These are phyloP conservation scores for Withania somnifera DNA, from an alignment of 305 asterid species.

Conservation along the genomic window DNA sequence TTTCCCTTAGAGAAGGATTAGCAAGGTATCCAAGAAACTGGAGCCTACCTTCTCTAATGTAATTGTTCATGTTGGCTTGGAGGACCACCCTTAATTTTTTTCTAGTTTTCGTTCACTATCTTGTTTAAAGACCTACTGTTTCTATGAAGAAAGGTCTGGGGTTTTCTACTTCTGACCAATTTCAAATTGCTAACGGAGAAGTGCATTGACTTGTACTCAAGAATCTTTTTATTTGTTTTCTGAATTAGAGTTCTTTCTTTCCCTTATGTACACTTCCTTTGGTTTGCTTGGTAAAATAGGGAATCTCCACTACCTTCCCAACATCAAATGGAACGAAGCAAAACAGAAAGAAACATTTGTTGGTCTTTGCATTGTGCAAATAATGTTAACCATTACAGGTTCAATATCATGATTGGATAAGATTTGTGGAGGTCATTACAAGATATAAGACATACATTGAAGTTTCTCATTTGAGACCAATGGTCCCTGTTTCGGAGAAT, in stretches of 20 bases:
- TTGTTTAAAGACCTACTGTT: not conserved
- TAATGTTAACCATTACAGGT: slow-evolving; percentile 37
- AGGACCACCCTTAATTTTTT: not conserved
- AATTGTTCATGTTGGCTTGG: not conserved
- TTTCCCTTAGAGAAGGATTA: not conserved
- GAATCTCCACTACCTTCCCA: not conserved
- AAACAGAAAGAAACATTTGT: slow-evolving; percentile 2
- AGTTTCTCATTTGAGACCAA: slow-evolving; percentile 84
- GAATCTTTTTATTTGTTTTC: not conserved
- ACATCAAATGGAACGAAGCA: not conserved
- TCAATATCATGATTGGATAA: slow-evolving; percentile 98
- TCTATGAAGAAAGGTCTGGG: not conserved
- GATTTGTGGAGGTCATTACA: slow-evolving; percentile 91
- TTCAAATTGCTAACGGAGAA: not conserved
- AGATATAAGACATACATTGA: slow-evolving; percentile 68
- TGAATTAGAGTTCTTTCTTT: not conserved
- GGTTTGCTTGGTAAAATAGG: slow-evolving; percentile 1
- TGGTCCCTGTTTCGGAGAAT: slow-evolving; percentile 56
- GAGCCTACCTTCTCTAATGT: not conserved
- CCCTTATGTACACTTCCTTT: slow-evolving; percentile 1
- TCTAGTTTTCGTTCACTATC: not conserved
- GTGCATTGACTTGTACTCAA: not conserved
- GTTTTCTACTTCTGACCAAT: not conserved
- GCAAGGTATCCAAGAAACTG: not conserved
- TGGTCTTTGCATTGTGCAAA: not conserved